Conservation (phyloP, 805 yeast genomes). For the Schwanniomyces vanrijiae region DNA sequence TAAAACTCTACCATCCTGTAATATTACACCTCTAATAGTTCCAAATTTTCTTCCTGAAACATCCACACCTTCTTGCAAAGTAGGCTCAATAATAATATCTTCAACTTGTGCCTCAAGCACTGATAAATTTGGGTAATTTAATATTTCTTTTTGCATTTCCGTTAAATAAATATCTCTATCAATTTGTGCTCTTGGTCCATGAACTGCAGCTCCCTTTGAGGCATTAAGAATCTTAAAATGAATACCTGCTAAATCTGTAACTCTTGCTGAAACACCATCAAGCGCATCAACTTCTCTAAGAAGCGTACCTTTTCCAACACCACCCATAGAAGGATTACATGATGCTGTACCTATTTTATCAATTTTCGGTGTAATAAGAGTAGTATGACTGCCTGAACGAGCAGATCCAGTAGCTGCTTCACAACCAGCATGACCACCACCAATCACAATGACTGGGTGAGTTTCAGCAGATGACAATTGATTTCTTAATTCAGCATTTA, state of each 20-base stretch:
- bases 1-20: constrained; percentile 65
- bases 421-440: constrained; percentile 99
- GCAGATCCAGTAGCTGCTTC: constrained; percentile 97
- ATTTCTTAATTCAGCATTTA: constrained; percentile 36
- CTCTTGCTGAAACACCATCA: constrained; percentile 84
- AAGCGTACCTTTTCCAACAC: constrained; percentile 95
- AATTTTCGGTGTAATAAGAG: constrained; percentile 74
- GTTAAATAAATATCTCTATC: constrained; percentile 76
- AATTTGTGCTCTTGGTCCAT: constrained; percentile 98
- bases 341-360: constrained; percentile 89
- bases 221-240: constrained; percentile 85
- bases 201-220: constrained; percentile 93
- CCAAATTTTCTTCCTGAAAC: constrained; percentile 44
- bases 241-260: constrained; percentile 92
- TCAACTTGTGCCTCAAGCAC: constrained; percentile 77
- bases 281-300: constrained; percentile 92
- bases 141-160: constrained; percentile 75
- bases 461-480: constrained; percentile 27
- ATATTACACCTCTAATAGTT: constrained; percentile 65
- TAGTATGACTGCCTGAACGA: constrained; percentile 69
- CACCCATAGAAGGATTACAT: constrained; percentile 98
- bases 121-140: constrained; percentile 53
- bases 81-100: constrained; percentile 68
- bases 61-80: constrained; percentile 15
- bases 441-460: constrained; percentile 80